phyloP scores from a whole-genome alignment of 148 eudicot genomes.

The Camellia granthamiana region DNA sequence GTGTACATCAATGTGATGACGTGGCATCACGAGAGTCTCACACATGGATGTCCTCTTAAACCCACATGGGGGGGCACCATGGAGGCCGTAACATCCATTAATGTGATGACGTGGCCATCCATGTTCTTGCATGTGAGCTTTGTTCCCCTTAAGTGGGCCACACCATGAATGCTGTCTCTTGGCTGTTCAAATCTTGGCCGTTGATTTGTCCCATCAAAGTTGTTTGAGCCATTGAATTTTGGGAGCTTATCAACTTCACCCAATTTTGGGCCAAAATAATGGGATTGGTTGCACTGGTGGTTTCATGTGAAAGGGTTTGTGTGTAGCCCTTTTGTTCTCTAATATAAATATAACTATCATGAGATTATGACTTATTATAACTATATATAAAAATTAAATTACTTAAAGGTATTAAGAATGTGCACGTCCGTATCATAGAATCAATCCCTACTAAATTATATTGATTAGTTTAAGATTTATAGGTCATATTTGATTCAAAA shows the following conservation, averaged over 20 bases:
- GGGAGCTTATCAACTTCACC: not conserved
- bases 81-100: not conserved
- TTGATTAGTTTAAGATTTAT: no score
- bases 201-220: constrained; percentile 1
- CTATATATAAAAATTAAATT: no score
- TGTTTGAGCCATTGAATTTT: not conserved
- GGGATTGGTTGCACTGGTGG: not conserved
- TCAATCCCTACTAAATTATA: no score
- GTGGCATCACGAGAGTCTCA: not conserved
- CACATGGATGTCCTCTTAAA: no score
- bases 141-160: constrained; percentile 3
- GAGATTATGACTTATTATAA: not conserved
- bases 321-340: no score
- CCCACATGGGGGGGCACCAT: not conserved
- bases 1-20: not conserved
- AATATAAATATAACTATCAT: not conserved
- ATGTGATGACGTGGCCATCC: constrained; percentile 10
- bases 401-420: no score
- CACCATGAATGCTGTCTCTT: not conserved
- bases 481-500: no score
- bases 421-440: no score
- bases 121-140: constrained; percentile 25
- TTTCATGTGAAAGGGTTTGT: not conserved
- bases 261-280: not conserved
- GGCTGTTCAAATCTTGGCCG: not conserved